phyloP scores from a whole-genome alignment of 495 filamentous ascomycete species.

The Daldinia decipiens region DNA sequence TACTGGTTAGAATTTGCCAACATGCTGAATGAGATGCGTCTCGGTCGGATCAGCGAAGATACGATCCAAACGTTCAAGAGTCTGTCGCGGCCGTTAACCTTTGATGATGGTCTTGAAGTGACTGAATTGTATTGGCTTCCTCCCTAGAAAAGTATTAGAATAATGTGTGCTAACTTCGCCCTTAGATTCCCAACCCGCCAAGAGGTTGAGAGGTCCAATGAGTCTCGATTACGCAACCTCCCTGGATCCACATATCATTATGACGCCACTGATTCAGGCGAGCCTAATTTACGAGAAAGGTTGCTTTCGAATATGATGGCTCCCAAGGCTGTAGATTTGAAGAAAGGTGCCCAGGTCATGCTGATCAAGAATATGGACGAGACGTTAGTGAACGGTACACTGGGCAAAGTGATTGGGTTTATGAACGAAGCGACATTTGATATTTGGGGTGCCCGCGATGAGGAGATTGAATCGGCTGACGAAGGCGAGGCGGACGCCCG shows the following conservation, averaged over 20 bases:
- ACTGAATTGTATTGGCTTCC: constrained; percentile 77
- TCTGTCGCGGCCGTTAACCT: constrained; percentile 74
- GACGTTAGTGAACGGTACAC: constrained; percentile 88
- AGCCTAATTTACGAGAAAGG: constrained; percentile 74
- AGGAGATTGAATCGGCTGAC: constrained; percentile 54
- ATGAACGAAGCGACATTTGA: constrained; percentile 86
- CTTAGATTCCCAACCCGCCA: constrained; percentile 84
- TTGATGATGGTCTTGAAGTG: constrained; percentile 81
- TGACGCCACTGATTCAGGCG: constrained; percentile 80
- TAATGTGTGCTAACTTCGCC: constrained; percentile 41
- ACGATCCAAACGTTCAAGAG: constrained; percentile 77
- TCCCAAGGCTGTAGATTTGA: constrained; percentile 76
- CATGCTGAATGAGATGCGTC: constrained; percentile 97
- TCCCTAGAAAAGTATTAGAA: neutral
- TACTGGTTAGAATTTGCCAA: constrained; percentile 74
- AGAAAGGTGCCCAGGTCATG: constrained; percentile 96
- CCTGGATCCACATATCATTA: constrained; percentile 74
- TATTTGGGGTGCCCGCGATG: constrained; percentile 65
- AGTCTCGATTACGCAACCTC: constrained; percentile 73
- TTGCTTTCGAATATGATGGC: constrained; percentile 93
- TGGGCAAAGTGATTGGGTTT: constrained; percentile 86
- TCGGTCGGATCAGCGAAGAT: constrained; percentile 76
- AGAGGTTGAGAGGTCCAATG: constrained; percentile 91
- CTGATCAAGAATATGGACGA: constrained; percentile 99
- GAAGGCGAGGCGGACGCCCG: constrained; percentile 54